phyloP scores from a whole-genome alignment of 192 early-diverging fungal species.

The Coemansia sp. region DNA sequence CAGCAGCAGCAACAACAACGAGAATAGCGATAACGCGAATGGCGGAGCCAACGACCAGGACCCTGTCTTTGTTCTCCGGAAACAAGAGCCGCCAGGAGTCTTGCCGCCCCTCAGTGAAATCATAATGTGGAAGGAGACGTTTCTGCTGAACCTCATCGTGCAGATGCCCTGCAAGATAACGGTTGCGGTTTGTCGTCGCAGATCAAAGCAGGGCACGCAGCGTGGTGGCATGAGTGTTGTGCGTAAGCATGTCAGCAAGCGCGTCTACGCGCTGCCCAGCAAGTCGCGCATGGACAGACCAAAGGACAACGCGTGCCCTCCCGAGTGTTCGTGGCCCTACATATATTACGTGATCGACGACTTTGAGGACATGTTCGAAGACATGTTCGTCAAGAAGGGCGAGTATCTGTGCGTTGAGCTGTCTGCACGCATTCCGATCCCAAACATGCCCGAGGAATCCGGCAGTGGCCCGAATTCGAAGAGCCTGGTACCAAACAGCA shows the following conservation, averaged over 20 bases:
- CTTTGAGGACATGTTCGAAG: constrained; percentile 86
- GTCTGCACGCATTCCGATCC: constrained; percentile 69
- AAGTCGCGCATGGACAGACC: constrained; percentile 86
- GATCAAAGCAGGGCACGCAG: constrained; percentile 55
- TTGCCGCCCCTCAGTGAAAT: constrained; percentile 69
- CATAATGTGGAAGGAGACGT: constrained; percentile 90
- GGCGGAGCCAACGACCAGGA: constrained; percentile 50
- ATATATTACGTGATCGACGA: constrained; percentile 94
- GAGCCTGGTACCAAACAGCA: constrained; percentile 17
- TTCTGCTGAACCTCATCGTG: constrained; percentile 87
- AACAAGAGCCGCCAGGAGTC: constrained; percentile 58
- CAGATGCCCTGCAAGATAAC: constrained; percentile 90
- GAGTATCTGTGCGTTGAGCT: constrained; percentile 93
- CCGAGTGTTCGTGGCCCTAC: constrained; percentile 87
- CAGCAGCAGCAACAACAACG: not conserved
- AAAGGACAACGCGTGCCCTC: constrained; percentile 73
- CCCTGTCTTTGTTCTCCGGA: constrained; percentile 83
- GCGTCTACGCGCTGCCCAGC: constrained; percentile 85
- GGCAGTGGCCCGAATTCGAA: constrained; percentile 22
- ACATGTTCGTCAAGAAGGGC: constrained; percentile 78
- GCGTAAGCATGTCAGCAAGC: constrained; percentile 65
- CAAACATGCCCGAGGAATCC: constrained; percentile 36
- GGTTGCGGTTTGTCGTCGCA: constrained; percentile 78
- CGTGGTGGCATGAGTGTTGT: constrained; percentile 71
- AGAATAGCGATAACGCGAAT: not conserved